A percentile compares a stretch with the other conserved stretches of the same genome.
These are phyloP conservation scores for Simmondsia chinensis DNA, from an alignment of 148 eudicot genomes.

Conservation along the genomic window DNA sequence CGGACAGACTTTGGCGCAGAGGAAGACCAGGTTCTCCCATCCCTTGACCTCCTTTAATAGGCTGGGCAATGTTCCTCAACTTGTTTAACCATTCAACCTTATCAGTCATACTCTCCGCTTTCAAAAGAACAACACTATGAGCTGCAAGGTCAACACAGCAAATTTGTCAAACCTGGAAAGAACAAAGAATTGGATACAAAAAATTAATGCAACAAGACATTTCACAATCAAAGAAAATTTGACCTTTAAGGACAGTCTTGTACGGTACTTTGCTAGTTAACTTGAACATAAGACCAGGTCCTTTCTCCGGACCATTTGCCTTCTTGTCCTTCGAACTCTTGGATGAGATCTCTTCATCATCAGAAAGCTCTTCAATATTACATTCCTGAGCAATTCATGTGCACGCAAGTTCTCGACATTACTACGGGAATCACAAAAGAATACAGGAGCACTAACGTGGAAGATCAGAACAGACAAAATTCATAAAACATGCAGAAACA, in stretches of 20 bases:
- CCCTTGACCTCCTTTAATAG: slow-evolving; percentile 60
- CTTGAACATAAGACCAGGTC: slow-evolving; percentile 65
- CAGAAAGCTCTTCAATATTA: slow-evolving; percentile 77
- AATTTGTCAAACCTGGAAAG: background rate
- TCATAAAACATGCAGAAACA: background rate
- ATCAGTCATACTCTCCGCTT: slow-evolving; percentile 83
- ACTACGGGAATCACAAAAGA: too few species aligned
- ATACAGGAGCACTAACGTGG: too few species aligned
- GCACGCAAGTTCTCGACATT: background rate
- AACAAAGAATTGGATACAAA: background rate
- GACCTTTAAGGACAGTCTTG: slow-evolving; percentile 95
- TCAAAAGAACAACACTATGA: slow-evolving; percentile 83
- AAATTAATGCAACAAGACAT: background rate
- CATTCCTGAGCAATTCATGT: slow-evolving; percentile 53
- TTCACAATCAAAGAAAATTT: background rate
- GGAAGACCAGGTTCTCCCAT: slow-evolving; percentile 50
- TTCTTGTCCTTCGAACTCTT: slow-evolving; percentile 92
- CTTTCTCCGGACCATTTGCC: slow-evolving; percentile 78
- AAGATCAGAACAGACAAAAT: background rate
- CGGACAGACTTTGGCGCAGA: slow-evolving; percentile 84
- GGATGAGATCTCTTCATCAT: slow-evolving; percentile 75
- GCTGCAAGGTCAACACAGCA: slow-evolving; percentile 44
- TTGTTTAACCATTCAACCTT: slow-evolving; percentile 89
- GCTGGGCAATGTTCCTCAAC: slow-evolving; percentile 49
- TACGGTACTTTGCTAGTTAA: slow-evolving; percentile 87